Conservation (phyloP, 805 yeast species). For the Monosporozyma siamensis region DNA sequence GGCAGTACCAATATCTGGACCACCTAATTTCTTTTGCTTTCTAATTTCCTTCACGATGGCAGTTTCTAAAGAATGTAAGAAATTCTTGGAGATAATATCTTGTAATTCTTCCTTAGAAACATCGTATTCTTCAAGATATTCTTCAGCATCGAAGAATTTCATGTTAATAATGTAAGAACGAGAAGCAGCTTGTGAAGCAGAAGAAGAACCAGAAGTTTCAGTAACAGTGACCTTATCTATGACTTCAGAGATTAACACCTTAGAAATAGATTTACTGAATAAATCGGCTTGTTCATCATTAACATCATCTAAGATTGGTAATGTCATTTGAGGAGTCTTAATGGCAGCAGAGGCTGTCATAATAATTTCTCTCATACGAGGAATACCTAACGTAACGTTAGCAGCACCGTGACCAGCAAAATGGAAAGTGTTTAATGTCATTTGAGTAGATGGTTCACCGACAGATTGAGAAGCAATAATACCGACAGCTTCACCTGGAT, state of each 20-base stretch:
- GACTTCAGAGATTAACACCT: conserved; percentile 78
- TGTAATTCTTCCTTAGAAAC: conserved; percentile 74
- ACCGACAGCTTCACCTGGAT: conserved; percentile 98
- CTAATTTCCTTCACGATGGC: conserved; percentile 72
- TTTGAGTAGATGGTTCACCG: conserved; percentile 99
- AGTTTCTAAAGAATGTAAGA: conserved; percentile 61
- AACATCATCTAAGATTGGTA: conserved; percentile 76
- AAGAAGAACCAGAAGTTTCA: conserved; percentile 70
- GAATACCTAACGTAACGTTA: conserved; percentile 97
- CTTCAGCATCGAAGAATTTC: conserved; percentile 63
- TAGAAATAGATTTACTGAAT: conserved; percentile 84
- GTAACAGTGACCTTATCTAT: conserved; percentile 77
- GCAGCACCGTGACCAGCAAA: conserved; percentile 99
- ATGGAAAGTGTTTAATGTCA: conserved; percentile 95
- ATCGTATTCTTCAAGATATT: conserved; percentile 84
- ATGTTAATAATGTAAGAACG: conserved; percentile 71
- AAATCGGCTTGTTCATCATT: conserved; percentile 81
- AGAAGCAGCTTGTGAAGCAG: conserved; percentile 36
- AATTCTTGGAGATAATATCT: conserved; percentile 49
- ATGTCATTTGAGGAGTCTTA: conserved; percentile 97
- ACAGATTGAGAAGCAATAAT: conserved; percentile 96
- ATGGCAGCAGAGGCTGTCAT: conserved; percentile 97
- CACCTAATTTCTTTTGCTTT: conserved; percentile 56
- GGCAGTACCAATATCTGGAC: conserved; percentile 63
- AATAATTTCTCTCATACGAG: conserved; percentile 98